These are phyloP conservation scores for Fusarium chlamydosporum DNA, from an alignment of 2,329 filamentous ascomycete species.

Conservation along the genomic window DNA sequence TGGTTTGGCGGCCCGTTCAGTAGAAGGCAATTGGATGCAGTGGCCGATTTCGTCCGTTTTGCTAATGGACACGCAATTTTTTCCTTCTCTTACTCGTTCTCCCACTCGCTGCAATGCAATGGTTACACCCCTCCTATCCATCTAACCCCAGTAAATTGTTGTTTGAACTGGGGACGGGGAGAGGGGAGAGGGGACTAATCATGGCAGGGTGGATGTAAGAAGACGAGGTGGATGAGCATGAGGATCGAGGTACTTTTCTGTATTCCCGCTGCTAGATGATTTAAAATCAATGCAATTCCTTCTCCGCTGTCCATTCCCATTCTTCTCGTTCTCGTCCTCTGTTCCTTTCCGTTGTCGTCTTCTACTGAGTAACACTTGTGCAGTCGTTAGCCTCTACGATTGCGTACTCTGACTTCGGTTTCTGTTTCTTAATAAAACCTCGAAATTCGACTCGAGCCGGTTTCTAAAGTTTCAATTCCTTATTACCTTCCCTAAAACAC, in stretches of 20 bases:
- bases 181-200: conserved; percentile 34
- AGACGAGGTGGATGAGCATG: conserved; percentile 34
- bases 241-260: conserved; percentile 27
- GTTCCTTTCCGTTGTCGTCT: conserved; percentile 25
- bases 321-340: conserved; percentile 28
- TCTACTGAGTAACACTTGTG: conserved; percentile 31
- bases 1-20: conserved; percentile 24
- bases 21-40: conserved; percentile 28
- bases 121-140: conserved; percentile 35
- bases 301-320: conserved; percentile 19
- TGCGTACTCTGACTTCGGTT: conserved; percentile 51
- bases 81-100: conserved; percentile 38
- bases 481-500: conserved; percentile 9
- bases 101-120: conserved; percentile 16
- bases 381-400: conserved; percentile 52
- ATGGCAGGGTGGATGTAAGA: conserved; percentile 46
- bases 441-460: conserved; percentile 28
- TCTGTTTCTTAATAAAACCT: conserved; percentile 29
- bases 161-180: conserved; percentile 35
- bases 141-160: conserved; percentile 37
- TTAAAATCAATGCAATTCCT: conserved; percentile 43
- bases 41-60: conserved; percentile 46
- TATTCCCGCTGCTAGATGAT: conserved; percentile 27
- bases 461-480: conserved; percentile 22
- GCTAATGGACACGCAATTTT: conserved; percentile 48